Evolutionary conservation across 768 basidiomycete genomes (phyloP), one percentile per base, ranked within the genome.

Genomic region (Crassisporium funariophilum): DNA sequence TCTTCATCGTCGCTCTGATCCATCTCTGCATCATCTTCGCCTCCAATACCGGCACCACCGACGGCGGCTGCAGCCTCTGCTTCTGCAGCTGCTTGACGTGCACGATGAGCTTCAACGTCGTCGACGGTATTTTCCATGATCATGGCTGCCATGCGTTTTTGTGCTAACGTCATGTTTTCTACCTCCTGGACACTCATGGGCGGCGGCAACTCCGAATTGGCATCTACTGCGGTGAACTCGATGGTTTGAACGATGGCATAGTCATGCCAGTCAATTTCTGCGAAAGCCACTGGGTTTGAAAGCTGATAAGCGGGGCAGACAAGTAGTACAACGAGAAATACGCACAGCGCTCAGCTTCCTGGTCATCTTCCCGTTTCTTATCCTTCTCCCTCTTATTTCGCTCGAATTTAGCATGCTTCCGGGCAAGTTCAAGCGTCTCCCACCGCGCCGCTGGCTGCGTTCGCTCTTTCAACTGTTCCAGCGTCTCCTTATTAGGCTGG

Each of bases 231-330:
- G 12, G 97, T 98, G 62, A 98, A 99, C 62, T 99, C 97, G 57
- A 97, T 94, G 15, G 94, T 97, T 63, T 98, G 93, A 5, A 98
- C 97, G 46, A 97, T 91, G 31, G 94, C 92, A 70, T 97, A 98
- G 63, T 98, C 97, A 60, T 99, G 93, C 97, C 97, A 99, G 63
- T 99, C 97, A 57, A 99, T 98, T 63, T 95, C 91, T 35, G 93
- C 91, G 61, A 97, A 95, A 4, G 95, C 95, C 67, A 84, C 90
- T 88, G 5, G 42, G 47, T 31, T 41, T 34, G 48, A 29, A 19
- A 49, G 7, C n/a, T n/a, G n/a, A n/a, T n/a, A n/a, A n/a, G n/a
- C n/a, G n/a, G n/a, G 25, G n/a, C 13, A 37, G 34, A 24, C 11
- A 40, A 27, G 22, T 53, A 56, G 44, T 24, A 39, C 19, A 48